phyloP scores from a whole-genome alignment of 768 basidiomycete species.

The Hydnum rufescens region DNA sequence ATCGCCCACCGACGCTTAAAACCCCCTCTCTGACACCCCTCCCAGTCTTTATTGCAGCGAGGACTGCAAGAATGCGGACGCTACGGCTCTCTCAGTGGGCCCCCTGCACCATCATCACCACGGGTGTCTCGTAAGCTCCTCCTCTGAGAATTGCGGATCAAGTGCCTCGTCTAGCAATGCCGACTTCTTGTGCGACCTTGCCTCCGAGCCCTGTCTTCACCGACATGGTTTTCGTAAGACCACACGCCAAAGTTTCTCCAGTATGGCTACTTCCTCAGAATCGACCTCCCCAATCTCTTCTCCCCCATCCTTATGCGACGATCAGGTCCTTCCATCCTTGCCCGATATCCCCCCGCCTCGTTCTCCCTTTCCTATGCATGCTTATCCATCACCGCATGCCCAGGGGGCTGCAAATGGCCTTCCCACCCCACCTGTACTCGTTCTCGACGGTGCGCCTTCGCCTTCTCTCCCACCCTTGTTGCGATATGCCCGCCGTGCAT shows the following conservation, averaged over 20 bases:
- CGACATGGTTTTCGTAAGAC: too few species aligned
- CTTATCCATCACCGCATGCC: neutral
- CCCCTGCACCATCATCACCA: neutral
- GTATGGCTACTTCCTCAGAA: neutral
- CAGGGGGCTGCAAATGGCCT: neutral
- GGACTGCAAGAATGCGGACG: constrained; percentile 10
- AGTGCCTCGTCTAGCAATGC: too few species aligned
- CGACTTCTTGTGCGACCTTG: too few species aligned
- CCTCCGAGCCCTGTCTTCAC: too few species aligned
- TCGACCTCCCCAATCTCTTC: constrained; percentile 11
- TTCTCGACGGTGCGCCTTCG: neutral
- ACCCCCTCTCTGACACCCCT: neutral
- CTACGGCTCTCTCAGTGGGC: constrained; percentile 2
- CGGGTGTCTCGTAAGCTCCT: too few species aligned
- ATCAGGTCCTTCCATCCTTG: neutral
- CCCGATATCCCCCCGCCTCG: neutral
- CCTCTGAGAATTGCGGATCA: too few species aligned
- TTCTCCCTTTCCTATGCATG: neutral
- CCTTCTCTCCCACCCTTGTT: neutral
- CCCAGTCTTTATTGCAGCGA: constrained; percentile 12
- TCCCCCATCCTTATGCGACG: constrained; percentile 4
- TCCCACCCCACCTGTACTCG: neutral
- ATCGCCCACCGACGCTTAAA: neutral
- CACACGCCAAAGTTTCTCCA: neutral
- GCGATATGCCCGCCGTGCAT: neutral